Conservation (phyloP, 2,329 filamentous ascomycete genomes). For the Arthrobotrys musiformis region DNA sequence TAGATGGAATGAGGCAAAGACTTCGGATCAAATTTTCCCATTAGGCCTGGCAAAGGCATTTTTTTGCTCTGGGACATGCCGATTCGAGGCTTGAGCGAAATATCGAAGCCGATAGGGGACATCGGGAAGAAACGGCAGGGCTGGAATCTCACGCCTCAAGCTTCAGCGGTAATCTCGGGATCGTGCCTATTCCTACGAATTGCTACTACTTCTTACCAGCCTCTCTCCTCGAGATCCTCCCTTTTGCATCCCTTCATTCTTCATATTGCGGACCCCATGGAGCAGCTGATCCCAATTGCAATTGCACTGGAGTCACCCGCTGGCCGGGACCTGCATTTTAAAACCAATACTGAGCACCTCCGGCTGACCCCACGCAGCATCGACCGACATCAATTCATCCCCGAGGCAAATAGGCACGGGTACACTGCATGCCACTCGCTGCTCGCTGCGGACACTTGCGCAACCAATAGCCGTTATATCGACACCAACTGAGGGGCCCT, state of each 20-base stretch:
- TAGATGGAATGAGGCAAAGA: slow-evolving; percentile 49
- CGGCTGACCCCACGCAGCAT: not conserved
- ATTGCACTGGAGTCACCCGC: not conserved
- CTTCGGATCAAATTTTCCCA: slow-evolving; percentile 56
- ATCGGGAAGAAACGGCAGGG: slow-evolving; percentile 54
- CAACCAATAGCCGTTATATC: slow-evolving; percentile 14
- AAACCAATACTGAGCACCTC: slow-evolving; percentile 15
- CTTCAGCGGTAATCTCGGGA: slow-evolving; percentile 24
- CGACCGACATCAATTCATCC: not conserved
- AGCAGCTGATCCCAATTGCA: not conserved
- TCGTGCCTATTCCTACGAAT: not conserved
- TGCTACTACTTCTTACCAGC: no score
- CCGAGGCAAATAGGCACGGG: not conserved
- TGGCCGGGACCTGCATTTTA: not conserved
- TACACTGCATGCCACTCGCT: not conserved
- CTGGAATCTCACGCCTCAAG: not conserved
- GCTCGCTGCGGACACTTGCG: no score
- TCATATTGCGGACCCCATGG: no score
- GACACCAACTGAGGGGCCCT: slow-evolving; percentile 7
- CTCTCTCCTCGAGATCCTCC: not conserved
- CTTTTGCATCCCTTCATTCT: not conserved
- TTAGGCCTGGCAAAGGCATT: slow-evolving; percentile 27
- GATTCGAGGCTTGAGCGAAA: slow-evolving; percentile 47
- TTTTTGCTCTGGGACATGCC: slow-evolving; percentile 24
- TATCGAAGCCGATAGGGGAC: slow-evolving; percentile 42